A percentile compares a stretch with the other conserved stretches of the same genome.
phyloP scores from a whole-genome alignment of 73 alveolate species.

The Uronychia binucleata region DNA sequence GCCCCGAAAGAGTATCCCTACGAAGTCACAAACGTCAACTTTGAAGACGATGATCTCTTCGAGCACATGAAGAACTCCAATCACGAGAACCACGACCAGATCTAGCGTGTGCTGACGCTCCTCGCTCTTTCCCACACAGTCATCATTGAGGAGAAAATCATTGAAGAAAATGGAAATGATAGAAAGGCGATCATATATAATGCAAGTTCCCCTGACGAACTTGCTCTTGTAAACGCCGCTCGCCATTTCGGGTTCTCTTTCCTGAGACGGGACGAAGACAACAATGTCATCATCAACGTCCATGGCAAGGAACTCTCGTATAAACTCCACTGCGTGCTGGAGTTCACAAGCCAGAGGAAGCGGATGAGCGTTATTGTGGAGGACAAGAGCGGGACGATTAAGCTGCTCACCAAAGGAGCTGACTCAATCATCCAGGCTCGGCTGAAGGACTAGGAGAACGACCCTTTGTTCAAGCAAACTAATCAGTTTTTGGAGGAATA shows the following conservation, averaged over 20 bases:
- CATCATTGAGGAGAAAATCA: slow-evolving; percentile 70
- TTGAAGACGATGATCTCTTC: slow-evolving; percentile 69
- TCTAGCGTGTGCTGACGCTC: slow-evolving; percentile 61
- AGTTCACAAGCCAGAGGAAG: slow-evolving; percentile 92
- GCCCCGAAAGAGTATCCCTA: not conserved
- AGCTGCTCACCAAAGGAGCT: slow-evolving; percentile 85
- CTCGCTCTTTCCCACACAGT: slow-evolving; percentile 91
- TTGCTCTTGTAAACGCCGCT: slow-evolving; percentile 91
- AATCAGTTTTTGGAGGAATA: slow-evolving; percentile 75
- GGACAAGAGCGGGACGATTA: slow-evolving; percentile 66
- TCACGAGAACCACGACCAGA: slow-evolving; percentile 62
- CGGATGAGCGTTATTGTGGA: slow-evolving; percentile 93
- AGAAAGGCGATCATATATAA: slow-evolving; percentile 12
- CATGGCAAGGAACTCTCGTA: slow-evolving; percentile 39
- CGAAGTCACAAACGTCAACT: slow-evolving; percentile 77
- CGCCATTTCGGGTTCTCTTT: slow-evolving; percentile 79
- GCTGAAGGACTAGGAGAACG: slow-evolving; percentile 52
- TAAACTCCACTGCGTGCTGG: slow-evolving; percentile 79
- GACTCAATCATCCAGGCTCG: slow-evolving; percentile 80
- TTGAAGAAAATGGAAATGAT: slow-evolving; percentile 59
- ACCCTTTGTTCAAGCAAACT: slow-evolving; percentile 31
- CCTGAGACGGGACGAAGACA: slow-evolving; percentile 85
- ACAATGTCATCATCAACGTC: slow-evolving; percentile 53
- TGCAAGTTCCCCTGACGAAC: slow-evolving; percentile 93
- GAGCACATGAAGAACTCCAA: slow-evolving; percentile 58